Base-by-base conservation (phyloP, 768 basidiomycete genomes). In the Panellus pusillus region DNA sequence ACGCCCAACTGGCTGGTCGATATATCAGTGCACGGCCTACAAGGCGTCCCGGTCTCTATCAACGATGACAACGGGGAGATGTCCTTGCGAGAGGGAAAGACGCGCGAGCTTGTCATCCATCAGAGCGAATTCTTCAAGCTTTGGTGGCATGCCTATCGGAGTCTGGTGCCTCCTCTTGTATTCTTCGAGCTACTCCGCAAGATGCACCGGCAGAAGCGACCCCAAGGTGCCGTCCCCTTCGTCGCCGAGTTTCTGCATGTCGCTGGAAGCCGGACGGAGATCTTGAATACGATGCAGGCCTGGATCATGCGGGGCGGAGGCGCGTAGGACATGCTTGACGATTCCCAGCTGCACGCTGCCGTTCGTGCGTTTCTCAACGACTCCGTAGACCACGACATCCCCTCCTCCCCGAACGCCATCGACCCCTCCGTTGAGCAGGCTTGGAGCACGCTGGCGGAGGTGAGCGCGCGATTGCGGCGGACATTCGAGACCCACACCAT, bases 51-150 rank as follows among this genome's bases (percentile, higher is more conserved):
- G 0, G 89, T 91, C 0, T 86, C 87, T 0, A 87, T 91, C 4
- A 83, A 91, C 0, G 91, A 93, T 59, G 91, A 93, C 64, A 92
- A 91, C 61, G 91, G 91, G 0, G 89, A 93, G 67, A 90, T 88
- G 73, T 83, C 89, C 0, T 68, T 93, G 39, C 73, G 83, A n/a
- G 87, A 89, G 58, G 83, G 84, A 2, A 87, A 82, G 72, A 87
- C 87, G 0, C 74, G 89, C 31, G 84, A 89, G 44, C 71, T 92
- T 39, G 73, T 83, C 20, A 79, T 93, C 13, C 91, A 93, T 70
- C 79, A 83, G 41, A 72, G 64, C 1, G 91, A 92, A 63, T 93
- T 89, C 70, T 77, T 83, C 2, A 76, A 74, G 40, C 80, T 90
- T 3, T 93, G 91, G 89, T 93, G 91, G 89, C 84, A 79, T 56